These are phyloP conservation scores for Xanthoceras sorbifolium DNA, from an alignment of 345 rosid species.

Conservation along the genomic window DNA sequence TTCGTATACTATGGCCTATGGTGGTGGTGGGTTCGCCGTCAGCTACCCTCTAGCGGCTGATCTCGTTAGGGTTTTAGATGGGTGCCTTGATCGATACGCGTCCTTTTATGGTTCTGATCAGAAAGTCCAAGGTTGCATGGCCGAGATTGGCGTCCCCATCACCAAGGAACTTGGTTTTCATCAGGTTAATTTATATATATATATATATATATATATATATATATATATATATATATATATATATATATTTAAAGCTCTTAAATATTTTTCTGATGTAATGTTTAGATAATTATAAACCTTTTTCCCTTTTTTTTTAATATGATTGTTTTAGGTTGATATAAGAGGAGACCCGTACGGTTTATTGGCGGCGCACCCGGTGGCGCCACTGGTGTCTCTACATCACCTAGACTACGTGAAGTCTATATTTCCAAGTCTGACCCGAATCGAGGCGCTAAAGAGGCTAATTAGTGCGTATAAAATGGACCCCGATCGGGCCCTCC, in stretches of 20 bases:
- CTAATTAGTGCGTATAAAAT: conserved; percentile 43
- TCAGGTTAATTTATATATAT: conserved; percentile 48
- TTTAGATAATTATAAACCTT: neutral
- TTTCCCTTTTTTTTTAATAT: too few species aligned
- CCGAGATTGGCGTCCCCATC: conserved; percentile 77
- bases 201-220: too few species aligned
- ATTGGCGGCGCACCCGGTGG: conserved; percentile 84
- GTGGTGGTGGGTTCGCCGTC: conserved; percentile 89
- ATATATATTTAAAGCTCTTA: too few species aligned
- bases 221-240: too few species aligned
- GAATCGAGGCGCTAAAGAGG: conserved; percentile 51
- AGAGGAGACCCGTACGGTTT: conserved; percentile 78
- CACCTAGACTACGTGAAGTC: conserved; percentile 72
- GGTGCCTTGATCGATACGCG: conserved; percentile 76
- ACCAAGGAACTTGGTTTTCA: conserved; percentile 90
- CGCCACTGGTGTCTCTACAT: conserved; percentile 82
- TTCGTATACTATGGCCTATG: conserved; percentile 82
- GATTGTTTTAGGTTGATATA: conserved; percentile 58
- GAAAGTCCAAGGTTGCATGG: conserved; percentile 74
- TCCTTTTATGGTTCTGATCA: conserved; percentile 84
- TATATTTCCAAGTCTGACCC: conserved; percentile 54
- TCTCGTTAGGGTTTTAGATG: conserved; percentile 74
- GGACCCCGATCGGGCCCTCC: conserved; percentile 75
- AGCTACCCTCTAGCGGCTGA: conserved; percentile 73
- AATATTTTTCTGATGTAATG: neutral